Evolutionary conservation across 192 early-diverging fungal species (phyloP), one percentile per base, ranked within the genome.

Genomic region (Backusella circina): DNA sequence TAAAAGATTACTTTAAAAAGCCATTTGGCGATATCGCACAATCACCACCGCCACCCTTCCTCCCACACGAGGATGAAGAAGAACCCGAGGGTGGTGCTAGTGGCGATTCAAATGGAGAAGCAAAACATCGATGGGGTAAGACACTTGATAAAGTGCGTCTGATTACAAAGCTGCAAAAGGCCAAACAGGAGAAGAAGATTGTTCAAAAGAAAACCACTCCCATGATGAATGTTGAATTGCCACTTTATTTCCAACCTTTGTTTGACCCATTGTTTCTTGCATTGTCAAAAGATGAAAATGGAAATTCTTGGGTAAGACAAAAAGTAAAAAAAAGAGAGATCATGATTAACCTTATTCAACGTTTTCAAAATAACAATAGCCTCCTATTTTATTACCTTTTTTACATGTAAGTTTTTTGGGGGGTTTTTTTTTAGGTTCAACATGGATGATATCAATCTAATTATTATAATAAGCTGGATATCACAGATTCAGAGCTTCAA

Each of bases 401-500:
- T 39, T 76, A 38, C 38, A 30, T 3, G 72, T 74, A 66, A 54
- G 71, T 54, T 28, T n/a, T 12, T 23, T 41, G 38, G 38, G 36
- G 9, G 39, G 2, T 41, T 41, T 41, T 41, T 16, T 35, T 35
- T 35, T 35, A 3, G 33, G 5, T 3, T 35, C 33, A 35, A n/a
- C 39, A 41, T 3, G 28, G 30, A 18, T 67, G 31, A 1, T 3
- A 18, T n/a, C 67, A 68, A 10, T 36, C 35, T 35, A 37, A n/a
- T 12, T 12, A 23, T 39, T 26, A 72, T 21, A 36, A 21, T 4
- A 37, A 78, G 71, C 32, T 78, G 5, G 72, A 65, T n/a, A 73
- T 81, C 32, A 74, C 75, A 2, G 79, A 81, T 72, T 81, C 79
- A 31, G 75, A 65, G 57, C 28, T 77, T n/a, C n/a, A 15, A 61